Evolutionary conservation across 208 protist genomes (phyloP), one percentile per base, ranked within the genome.

Genomic region (Leishmania braziliensis): DNA sequence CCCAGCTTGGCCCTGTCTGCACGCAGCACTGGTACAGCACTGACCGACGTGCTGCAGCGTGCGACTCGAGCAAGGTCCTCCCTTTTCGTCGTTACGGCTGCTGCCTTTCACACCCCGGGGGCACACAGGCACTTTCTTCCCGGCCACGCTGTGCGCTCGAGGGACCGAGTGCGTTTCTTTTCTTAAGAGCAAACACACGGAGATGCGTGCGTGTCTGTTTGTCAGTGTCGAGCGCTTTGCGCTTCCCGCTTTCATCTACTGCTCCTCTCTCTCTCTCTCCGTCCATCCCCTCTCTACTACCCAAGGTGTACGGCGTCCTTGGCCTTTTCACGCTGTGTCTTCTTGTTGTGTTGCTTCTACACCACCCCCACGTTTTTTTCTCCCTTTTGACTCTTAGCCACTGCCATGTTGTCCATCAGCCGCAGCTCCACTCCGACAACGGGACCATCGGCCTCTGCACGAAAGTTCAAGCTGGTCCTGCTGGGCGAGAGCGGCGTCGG

Each of bases 401-500:
- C 33, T 76, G 26, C 69, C 16, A 76, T 62, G 51, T 62, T 53
- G 14, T 76, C 62, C 46, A 33, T 54, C 50, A 33, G 18, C 50
- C 18, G 56, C 26, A n/a, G 36, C 33, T 12, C 74, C 8, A 26
- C 54, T 6, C 9, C 72, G 43, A 50, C 74, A 56, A 43, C 74
- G 74, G 39, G 53, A 16, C 39, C 39, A 20, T 9, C 71, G 58
- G 50, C 58, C 2, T 79, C 36, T 60, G 58, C 75, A 20, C 92
- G 90, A 65, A 92, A 92, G 78, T 98, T 94, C 85, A 98, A 98
- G 82, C 68, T 97, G 3, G 94, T 98, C 16, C 85, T 98, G 29
- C 88, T 98, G 1, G 95, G 95, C 16, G 95, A 97, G 68, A 97
- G 92, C 60, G 95, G 95, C 5, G 95, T 97, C 16, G 95, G 95